Evolutionary conservation across 2,329 filamentous ascomycete genomes (phyloP), one percentile per base, ranked within the genome.

Genomic region (Arthrobotrys megalospora): DNA sequence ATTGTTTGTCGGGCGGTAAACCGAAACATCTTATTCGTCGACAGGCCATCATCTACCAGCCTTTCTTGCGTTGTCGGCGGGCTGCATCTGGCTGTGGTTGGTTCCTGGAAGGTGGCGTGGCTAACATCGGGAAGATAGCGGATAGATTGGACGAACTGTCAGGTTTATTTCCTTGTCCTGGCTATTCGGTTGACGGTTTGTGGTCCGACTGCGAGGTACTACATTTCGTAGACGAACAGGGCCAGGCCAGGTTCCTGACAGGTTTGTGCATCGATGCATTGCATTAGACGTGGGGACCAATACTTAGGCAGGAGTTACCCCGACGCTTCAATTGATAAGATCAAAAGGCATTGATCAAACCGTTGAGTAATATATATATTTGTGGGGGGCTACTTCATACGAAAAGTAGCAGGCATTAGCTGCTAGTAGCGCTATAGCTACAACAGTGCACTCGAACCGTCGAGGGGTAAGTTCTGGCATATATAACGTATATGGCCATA

Each of bases 1-100:
- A 67, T 68, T 72, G 62, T 78, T 72, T 55, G 36, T 48, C 24
- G 50, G 62, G 75, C 75, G 75, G 58, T 68, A 67, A 78, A 32
- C n/a, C 1, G 2, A 19, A 14, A 7, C 32, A 8, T 72, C 7
- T 72, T 7, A 78, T 78, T 78, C 45, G 75, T 72, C 67, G 34
- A 67, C n/a, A 8, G 10, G 14, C 6, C 24, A 60, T 11, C 55
- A 11, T 24, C 36, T 60, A 60, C 36, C 19, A n/a, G 8, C 1
- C 52, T 34, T 38, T 38, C 10, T 47, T 65, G 66, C 32, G 73
- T 66, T 55, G 73, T 67, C 62, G 21, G 47, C 45, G 28, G 55
- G 19, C 34, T 60, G 36, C 34, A 60, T 38, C 21, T 21, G 16
- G 32, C 24, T 19, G 32, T n/a, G 34, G 19, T 47, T 45, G 21